Evolutionary conservation across 805 yeast genomes (phyloP).

Genomic region (Metschnikowia henanensis): DNA sequence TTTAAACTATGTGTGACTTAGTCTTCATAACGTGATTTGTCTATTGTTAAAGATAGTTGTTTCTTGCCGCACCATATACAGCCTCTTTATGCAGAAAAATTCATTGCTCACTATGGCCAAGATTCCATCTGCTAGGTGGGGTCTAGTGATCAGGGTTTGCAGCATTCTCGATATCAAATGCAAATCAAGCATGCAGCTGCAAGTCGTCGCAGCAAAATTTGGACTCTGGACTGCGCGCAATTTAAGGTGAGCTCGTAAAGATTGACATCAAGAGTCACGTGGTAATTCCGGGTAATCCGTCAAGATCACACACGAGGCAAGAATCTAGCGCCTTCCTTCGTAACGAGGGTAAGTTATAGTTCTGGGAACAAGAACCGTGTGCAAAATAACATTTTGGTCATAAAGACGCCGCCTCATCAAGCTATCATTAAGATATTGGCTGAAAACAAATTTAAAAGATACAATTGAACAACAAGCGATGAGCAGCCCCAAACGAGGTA

Average conservation of each 20-base stretch:
- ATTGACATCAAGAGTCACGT: constrained; percentile 3
- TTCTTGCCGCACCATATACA: too few relatives aligned
- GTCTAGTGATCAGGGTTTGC: too few relatives aligned
- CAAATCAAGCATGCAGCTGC: neutral
- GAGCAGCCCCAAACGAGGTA: constrained; percentile 19
- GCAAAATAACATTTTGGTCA: neutral
- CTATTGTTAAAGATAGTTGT: too few relatives aligned
- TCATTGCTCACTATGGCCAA: too few relatives aligned
- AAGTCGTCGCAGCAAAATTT: too few relatives aligned
- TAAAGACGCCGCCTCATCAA: neutral
- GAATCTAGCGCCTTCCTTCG: constrained; percentile 2
- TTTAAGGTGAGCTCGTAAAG: too few relatives aligned
- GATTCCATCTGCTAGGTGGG: too few relatives aligned
- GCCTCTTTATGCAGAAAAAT: too few relatives aligned
- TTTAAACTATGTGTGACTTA: too few relatives aligned
- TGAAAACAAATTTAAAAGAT: neutral
- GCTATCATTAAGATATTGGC: neutral
- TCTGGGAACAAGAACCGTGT: neutral
- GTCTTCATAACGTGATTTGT: too few relatives aligned
- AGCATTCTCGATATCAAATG: too few relatives aligned
- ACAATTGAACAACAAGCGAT: neutral
- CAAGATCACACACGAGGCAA: constrained; percentile 12
- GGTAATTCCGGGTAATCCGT: constrained; percentile 8
- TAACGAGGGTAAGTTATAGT: neutral
- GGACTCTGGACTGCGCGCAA: too few relatives aligned